A percentile compares a stretch with the other conserved stretches of the same genome.
These are phyloP conservation scores for Botryococcus braunii DNA, from an alignment of 163 green algal genomes.

Conservation along the genomic window DNA sequence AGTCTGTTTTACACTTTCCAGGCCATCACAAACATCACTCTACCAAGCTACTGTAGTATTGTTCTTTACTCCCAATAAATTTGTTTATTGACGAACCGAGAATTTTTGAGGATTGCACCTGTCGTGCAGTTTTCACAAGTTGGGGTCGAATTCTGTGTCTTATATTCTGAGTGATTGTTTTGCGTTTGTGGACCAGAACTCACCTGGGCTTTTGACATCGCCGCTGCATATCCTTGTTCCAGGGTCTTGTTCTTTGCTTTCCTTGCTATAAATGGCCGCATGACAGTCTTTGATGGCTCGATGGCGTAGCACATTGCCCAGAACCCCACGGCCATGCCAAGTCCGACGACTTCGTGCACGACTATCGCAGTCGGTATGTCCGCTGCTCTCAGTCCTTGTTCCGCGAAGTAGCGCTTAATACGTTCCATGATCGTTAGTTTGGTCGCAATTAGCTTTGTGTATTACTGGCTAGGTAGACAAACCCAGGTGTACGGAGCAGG, in stretches of 20 bases:
- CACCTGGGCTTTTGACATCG: neutral
- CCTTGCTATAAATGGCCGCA: neutral
- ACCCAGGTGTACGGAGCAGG: too few species aligned
- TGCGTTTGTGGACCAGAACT: neutral
- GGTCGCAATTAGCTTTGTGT: too few species aligned
- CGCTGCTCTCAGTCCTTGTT: constrained; percentile 19
- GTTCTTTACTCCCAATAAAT: too few species aligned
- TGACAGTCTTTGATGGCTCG: constrained; percentile 20
- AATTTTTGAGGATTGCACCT: too few species aligned
- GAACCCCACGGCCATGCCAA: constrained; percentile 18
- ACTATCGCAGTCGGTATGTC: constrained; percentile 35
- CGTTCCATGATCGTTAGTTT: constrained; percentile 8
- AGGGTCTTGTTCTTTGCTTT: neutral
- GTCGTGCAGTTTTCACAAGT: too few species aligned
- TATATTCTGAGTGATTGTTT: neutral
- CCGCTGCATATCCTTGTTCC: constrained; percentile 19
- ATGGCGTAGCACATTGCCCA: constrained; percentile 28
- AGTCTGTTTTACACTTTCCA: too few species aligned
- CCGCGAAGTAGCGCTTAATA: constrained; percentile 22
- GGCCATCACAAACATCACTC: too few species aligned
- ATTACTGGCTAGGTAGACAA: too few species aligned
- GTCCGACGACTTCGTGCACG: constrained; percentile 28
- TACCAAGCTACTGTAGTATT: too few species aligned
- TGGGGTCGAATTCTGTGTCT: too few species aligned
- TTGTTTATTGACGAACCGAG: too few species aligned